Evolutionary conservation across 495 filamentous ascomycete species (phyloP), one percentile per base, ranked within the genome.

Genomic region (Parachaetomium inaequale): DNA sequence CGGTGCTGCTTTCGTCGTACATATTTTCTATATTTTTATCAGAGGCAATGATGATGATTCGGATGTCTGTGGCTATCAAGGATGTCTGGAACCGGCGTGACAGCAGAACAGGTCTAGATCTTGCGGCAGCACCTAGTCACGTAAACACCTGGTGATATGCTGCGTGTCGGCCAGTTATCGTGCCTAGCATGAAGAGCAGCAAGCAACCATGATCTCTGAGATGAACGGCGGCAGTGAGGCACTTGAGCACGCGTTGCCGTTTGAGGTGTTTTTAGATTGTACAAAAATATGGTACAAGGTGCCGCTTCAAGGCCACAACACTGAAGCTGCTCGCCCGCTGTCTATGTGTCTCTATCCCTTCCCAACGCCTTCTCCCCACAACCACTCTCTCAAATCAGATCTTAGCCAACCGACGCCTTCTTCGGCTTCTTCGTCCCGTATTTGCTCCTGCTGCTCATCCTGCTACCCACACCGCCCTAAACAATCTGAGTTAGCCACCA

Each of bases 351-450:
- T 49, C 19, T 47, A 28, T 11, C 21, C 45, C 1, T n/a, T 21
- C 23, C 45, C 45, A 29, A 25, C 25, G 7, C 42, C 21, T n/a
- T 31, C 19, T 0, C 38, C 10, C 49, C 11, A n/a, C 17, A 19
- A 26, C 3, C 32, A 0, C 15, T 46, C 8, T 7, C 17, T 2
- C 11, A 19, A 6, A 40, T 6, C 19, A 15, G 23, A 1, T 17
- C 38, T 68, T 66, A 74, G 40, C 79, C 77, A 31, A 81, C 79
- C 15, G 78, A 70, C 46, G 82, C 79, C 69, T 83, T 84, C 86
- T 96, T 97, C 1, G 94, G 93, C 78, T 96, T 98, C 87, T 99
- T 99, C 15, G 95, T 96, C 62, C 94, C 94, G 69, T 95, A 99
- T 79, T 99, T 99, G 59, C 91, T 96, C 69, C 94, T 84, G 72